Percentiles rank a stretch among this genome's conserved stretches.
These are phyloP conservation scores for Ganoderma sp. DNA, from an alignment of 1,284 basidiomycete genomes.

Conservation along the genomic window DNA sequence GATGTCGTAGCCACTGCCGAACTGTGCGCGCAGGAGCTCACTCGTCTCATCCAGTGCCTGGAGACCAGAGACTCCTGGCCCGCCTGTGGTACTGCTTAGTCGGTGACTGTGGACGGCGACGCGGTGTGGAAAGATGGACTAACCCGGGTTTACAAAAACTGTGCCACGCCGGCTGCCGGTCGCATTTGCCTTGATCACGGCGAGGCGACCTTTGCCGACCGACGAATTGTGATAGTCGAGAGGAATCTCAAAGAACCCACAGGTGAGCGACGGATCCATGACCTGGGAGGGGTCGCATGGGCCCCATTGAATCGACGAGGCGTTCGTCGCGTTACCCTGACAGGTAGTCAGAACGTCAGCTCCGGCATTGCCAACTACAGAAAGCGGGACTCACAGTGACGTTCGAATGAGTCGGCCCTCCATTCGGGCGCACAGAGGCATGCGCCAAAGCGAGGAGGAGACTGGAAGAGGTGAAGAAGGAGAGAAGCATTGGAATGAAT, in stretches of 20 bases:
- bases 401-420: not conserved
- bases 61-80: conserved; percentile 12
- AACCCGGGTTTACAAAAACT: conserved; percentile 23
- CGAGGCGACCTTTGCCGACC: conserved; percentile 16
- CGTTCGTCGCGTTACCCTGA: not conserved
- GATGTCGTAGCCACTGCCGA: conserved; percentile 20
- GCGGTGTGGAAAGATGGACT: not conserved
- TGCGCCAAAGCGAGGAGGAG: not conserved
- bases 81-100: not conserved
- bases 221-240: conserved; percentile 24
- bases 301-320: conserved; percentile 15
- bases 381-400: not conserved
- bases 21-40: conserved; percentile 7
- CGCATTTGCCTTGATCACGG: conserved; percentile 22
- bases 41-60: not conserved
- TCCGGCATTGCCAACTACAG: not conserved
- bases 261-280: conserved; percentile 15
- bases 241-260: conserved; percentile 21
- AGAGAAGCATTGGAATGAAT: not conserved
- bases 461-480: not conserved
- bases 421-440: not conserved
- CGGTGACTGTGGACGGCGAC: not conserved
- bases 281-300: conserved; percentile 11
- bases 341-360: not conserved
- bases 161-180: conserved; percentile 17